These are phyloP conservation scores for Rhizopus microsporus DNA, from an alignment of 371 early-diverging fungal genomes.

Conservation along the genomic window DNA sequence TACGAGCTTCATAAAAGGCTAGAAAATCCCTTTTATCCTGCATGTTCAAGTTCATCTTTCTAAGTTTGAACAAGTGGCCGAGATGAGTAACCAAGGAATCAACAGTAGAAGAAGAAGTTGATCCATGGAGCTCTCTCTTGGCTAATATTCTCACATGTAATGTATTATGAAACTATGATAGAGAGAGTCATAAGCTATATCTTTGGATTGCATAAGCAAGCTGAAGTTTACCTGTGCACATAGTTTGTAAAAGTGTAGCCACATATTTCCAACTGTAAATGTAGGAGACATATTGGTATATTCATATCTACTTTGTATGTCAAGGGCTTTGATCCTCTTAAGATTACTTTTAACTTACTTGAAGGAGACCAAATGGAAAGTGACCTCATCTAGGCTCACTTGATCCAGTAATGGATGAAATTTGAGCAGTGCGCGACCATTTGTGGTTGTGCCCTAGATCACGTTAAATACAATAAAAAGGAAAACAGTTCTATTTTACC, in stretches of 20 bases:
- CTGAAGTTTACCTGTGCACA: conserved; percentile 53
- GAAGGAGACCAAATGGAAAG: conserved; percentile 66
- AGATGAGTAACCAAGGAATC: conserved; percentile 60
- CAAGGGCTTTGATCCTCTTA: no score
- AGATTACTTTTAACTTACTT: conserved; percentile 52
- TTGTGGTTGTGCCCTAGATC: conserved; percentile 79
- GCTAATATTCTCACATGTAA: conserved; percentile 59
- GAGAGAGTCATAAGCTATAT: not conserved
- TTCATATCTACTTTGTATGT: conserved; percentile 55
- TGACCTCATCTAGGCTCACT: conserved; percentile 39
- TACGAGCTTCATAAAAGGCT: conserved; percentile 67
- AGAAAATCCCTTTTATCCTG: conserved; percentile 81
- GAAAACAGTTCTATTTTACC: conserved; percentile 27
- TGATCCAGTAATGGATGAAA: conserved; percentile 69
- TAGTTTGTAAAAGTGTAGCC: conserved; percentile 59
- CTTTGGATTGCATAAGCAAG: not conserved
- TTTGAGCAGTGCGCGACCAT: conserved; percentile 82
- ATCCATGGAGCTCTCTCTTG: conserved; percentile 50
- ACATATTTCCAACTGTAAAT: conserved; percentile 65
- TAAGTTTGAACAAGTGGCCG: conserved; percentile 68
- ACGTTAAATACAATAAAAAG: not conserved
- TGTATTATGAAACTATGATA: conserved; percentile 53
- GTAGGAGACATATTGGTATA: conserved; percentile 67
- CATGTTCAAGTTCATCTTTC: conserved; percentile 72
- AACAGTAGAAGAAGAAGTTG: conserved; percentile 44